Percentiles rank a stretch among this genome's conserved stretches.
These are phyloP conservation scores for Cryphonectria radicalis DNA, from an alignment of 2,329 filamentous ascomycete genomes.

Conservation along the genomic window DNA sequence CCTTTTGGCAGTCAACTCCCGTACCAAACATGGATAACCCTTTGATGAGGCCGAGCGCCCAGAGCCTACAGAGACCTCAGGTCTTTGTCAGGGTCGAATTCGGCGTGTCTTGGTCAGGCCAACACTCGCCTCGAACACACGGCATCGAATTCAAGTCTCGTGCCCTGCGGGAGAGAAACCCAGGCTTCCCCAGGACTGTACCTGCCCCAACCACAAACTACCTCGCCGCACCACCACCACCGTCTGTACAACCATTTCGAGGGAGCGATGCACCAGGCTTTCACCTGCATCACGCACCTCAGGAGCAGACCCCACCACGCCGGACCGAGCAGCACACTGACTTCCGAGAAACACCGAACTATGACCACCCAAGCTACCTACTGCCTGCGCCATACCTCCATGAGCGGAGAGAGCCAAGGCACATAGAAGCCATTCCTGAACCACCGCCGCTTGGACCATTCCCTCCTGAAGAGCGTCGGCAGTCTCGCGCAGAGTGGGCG, in stretches of 20 bases:
- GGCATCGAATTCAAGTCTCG: conserved; percentile 53
- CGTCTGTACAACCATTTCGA: conserved; percentile 26
- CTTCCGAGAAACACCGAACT: conserved; percentile 29
- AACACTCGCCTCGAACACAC: conserved; percentile 48
- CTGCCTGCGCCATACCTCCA: conserved; percentile 27
- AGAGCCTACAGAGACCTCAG: conserved; percentile 43
- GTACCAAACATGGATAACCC: conserved; percentile 35
- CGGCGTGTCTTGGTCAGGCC: conserved; percentile 54
- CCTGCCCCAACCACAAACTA: conserved; percentile 52
- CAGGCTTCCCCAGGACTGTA: conserved; percentile 51
- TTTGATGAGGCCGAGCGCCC: conserved; percentile 36
- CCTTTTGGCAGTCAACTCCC: conserved; percentile 35
- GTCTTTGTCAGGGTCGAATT: conserved; percentile 58
- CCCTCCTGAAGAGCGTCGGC: conserved; percentile 32
- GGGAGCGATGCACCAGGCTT: conserved; percentile 17
- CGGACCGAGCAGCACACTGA: not conserved
- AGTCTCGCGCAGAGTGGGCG: conserved; percentile 31
- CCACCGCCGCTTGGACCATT: conserved; percentile 12
- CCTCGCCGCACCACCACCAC: conserved; percentile 35
- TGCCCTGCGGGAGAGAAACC: conserved; percentile 46
- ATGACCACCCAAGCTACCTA: conserved; percentile 23
- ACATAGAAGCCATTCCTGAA: conserved; percentile 28
- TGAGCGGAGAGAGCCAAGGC: conserved; percentile 26
- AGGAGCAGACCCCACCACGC: conserved; percentile 16
- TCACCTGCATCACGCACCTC: conserved; percentile 30